Evolutionary conservation across 2,329 filamentous ascomycete species (phyloP).

Genomic region (Exophiala phaeomuriformis): DNA sequence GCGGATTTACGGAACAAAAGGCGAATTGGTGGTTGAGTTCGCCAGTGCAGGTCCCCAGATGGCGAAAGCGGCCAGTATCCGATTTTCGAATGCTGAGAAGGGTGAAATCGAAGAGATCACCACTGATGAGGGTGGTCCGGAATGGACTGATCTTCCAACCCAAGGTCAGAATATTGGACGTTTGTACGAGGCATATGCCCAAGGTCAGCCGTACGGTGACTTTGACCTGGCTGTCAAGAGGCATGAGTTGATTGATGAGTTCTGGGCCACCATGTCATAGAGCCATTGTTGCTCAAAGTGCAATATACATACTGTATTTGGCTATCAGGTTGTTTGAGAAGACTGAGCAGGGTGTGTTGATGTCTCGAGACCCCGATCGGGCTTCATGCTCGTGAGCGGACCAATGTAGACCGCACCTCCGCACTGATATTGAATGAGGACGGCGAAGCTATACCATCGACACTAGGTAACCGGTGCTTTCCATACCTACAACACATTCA

Average conservation of each 20-base stretch:
- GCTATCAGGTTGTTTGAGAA: neutral
- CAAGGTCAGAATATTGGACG: conserved; percentile 46
- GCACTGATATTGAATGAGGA: no score
- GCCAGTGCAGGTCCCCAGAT: conserved; percentile 33
- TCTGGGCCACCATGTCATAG: conserved; percentile 19
- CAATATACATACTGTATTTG: neutral
- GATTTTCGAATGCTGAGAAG: conserved; percentile 46
- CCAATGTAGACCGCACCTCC: no score
- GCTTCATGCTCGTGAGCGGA: neutral
- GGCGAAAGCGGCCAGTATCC: conserved; percentile 39
- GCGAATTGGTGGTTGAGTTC: conserved; percentile 36
- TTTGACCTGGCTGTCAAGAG: conserved; percentile 42
- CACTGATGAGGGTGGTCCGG: conserved; percentile 38
- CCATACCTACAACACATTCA: no score
- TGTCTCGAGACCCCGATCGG: neutral
- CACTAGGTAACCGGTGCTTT: no score
- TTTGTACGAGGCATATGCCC: conserved; percentile 52
- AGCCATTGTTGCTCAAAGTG: neutral
- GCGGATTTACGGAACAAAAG: conserved; percentile 33
- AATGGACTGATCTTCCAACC: conserved; percentile 42
- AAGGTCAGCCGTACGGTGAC: conserved; percentile 36
- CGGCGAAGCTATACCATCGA: no score
- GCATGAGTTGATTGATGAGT: conserved; percentile 43
- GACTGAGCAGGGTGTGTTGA: neutral
- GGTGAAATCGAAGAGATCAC: conserved; percentile 40